Conservation (phyloP, 768 basidiomycete genomes). For the Rhizopogon sp. region DNA sequence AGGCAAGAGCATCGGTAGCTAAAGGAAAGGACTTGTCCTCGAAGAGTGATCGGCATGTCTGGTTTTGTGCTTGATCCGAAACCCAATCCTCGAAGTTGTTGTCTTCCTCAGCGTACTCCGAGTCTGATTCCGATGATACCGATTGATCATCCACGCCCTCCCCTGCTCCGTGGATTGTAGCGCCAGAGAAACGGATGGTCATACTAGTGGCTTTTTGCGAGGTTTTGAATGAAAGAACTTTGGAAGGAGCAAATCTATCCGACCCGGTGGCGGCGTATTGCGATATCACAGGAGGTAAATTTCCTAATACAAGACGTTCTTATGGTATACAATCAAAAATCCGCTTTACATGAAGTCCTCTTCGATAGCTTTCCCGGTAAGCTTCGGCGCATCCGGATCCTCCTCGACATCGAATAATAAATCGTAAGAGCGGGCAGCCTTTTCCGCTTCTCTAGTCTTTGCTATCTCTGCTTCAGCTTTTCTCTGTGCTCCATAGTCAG, state of each 20-base stretch:
- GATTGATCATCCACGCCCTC: slow-evolving; percentile 9
- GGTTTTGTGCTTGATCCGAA: slow-evolving; percentile 54
- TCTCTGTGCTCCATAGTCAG: slow-evolving; percentile 40
- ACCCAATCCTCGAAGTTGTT: slow-evolving; percentile 79
- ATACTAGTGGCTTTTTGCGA: slow-evolving; percentile 10
- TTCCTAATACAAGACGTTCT: background rate
- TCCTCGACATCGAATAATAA: slow-evolving; percentile 64
- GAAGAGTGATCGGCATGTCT: slow-evolving; percentile 69
- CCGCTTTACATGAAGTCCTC: slow-evolving; percentile 82
- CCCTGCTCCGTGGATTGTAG: background rate
- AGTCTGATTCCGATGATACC: slow-evolving; percentile 17
- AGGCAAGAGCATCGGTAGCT: slow-evolving; percentile 49
- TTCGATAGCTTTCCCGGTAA: slow-evolving; percentile 71
- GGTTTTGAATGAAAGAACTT: background rate
- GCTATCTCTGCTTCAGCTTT: slow-evolving; percentile 76
- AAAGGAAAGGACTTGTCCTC: slow-evolving; percentile 59
- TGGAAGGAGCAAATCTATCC: background rate
- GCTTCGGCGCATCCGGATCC: slow-evolving; percentile 45
- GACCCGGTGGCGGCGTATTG: background rate
- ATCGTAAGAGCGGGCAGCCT: slow-evolving; percentile 85
- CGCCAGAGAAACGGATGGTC: slow-evolving; percentile 24
- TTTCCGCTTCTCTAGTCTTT: slow-evolving; percentile 76
- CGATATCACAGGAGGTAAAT: slow-evolving; percentile 7
- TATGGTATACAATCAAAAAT: background rate
- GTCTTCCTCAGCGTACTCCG: slow-evolving; percentile 35